Base-by-base conservation (phyloP, 768 basidiomycete species). In the Wakefieldia striispora region DNA sequence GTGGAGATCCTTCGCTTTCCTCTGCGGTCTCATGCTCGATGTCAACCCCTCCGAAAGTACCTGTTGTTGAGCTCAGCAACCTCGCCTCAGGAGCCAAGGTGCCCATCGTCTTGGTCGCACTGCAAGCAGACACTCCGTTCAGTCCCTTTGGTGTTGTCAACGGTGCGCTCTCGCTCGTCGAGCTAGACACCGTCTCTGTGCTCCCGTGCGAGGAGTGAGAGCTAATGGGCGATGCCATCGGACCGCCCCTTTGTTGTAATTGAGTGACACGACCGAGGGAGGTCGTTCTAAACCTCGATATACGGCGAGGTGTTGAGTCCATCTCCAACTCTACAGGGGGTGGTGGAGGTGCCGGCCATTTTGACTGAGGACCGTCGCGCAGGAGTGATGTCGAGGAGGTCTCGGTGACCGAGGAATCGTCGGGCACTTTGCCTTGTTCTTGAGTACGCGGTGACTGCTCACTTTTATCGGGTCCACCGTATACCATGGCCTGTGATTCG, bases 211-310 rank as follows among this genome's bases (percentile, higher is more conserved):
- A 56, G 47, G 74, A 81, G 27, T 73, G 72, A 12, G 77, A 75
- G 49, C 75, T 75, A 33, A 75, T 66, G 6, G 82, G 81, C 7
- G 81, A 80, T 4, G 74, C 68, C 70, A 38, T 6, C 3, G 42
- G 8, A 10, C 48, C n/a, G 12, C 31, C 35, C 52, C 55, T 51
- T 8, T 50, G 49, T 13, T 65, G 63, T 31, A 64, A 42, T 4
- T 64, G 64, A 26, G 44, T 56, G 41, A 66, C 49, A 17, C 62
- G 66, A 8, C 56, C 62, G 7, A 68, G 52, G 1, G 68, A 70
- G 1, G 66, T 57, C 31, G 62, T 55, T 29, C 64, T 62, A 27
- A 66, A 62, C 43, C 66, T 53, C 31, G 67, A 59, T 11, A 60
- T 23, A 23, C 60, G 68, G 31, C 54, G 62, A 5, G 67, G 60